A percentile compares a stretch with the other conserved stretches of the same genome.
phyloP scores from a whole-genome alignment of 2,329 filamentous ascomycete genomes.

The Immersiporthe knoxdaviesiana region DNA sequence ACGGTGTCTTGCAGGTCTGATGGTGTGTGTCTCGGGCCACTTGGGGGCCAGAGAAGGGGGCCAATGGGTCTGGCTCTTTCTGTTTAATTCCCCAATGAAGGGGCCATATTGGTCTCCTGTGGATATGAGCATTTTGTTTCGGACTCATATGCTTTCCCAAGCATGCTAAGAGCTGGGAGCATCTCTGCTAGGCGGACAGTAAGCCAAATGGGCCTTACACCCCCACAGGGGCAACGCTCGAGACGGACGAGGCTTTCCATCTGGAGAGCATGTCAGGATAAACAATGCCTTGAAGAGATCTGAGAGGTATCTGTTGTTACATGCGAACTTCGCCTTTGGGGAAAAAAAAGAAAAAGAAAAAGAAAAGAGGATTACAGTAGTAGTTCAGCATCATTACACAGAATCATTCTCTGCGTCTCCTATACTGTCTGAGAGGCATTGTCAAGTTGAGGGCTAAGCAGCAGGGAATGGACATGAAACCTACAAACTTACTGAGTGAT shows the following conservation, averaged over 20 bases:
- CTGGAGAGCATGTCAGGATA: background rate
- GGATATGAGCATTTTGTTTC: too few species aligned
- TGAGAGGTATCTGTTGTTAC: background rate
- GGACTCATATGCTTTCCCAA: background rate
- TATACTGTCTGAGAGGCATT: too few species aligned
- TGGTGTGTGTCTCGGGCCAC: background rate
- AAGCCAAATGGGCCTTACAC: background rate
- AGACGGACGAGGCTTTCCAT: background rate
- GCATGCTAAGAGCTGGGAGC: background rate
- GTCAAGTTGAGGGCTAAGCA: too few species aligned
- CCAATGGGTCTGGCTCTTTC: too few species aligned
- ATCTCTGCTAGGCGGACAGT: background rate
- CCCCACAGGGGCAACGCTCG: background rate
- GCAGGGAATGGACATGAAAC: background rate
- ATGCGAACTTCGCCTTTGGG: too few species aligned
- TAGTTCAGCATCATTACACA: too few species aligned
- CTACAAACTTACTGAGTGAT: background rate
- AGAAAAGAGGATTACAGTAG: too few species aligned
- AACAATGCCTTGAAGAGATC: background rate
- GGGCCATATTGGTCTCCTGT: too few species aligned
- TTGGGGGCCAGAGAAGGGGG: too few species aligned
- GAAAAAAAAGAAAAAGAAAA: too few species aligned
- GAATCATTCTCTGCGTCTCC: too few species aligned
- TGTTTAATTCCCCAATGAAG: too few species aligned
- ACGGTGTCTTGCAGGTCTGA: background rate